Conservation (phyloP, 768 basidiomycete genomes). For the Psilocybe sp. region DNA sequence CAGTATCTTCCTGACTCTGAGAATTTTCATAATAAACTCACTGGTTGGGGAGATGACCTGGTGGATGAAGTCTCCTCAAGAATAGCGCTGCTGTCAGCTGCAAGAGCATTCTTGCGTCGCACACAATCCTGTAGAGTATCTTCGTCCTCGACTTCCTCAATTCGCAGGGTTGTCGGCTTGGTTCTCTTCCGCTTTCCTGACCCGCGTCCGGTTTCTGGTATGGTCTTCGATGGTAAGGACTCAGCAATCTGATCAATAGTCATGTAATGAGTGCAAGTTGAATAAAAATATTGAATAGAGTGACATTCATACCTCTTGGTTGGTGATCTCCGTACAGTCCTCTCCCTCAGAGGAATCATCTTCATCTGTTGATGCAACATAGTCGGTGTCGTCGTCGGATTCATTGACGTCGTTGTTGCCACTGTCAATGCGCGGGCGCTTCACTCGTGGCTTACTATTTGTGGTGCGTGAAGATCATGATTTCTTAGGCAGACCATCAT, state of each 20-base stretch:
- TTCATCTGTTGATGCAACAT: not conserved
- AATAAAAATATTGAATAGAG: no score
- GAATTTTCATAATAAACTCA: no score
- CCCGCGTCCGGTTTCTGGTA: not conserved
- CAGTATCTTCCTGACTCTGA: no score
- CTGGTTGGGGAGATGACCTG: no score
- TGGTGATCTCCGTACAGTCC: not conserved
- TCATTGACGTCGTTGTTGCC: not conserved
- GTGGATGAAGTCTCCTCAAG: no score
- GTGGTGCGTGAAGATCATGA: no score
- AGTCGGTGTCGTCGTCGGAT: not conserved
- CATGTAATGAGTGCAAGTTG: not conserved
- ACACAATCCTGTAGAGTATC: not conserved
- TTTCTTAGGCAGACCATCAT: not conserved
- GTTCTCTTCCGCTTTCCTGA: not conserved
- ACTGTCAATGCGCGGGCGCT: no score
- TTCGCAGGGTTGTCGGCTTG: no score
- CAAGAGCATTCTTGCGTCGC: no score
- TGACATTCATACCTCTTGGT: not conserved
- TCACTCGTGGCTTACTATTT: no score
- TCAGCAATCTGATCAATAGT: not conserved
- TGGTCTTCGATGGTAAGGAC: slow-evolving; percentile 1
- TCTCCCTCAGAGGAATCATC: not conserved
- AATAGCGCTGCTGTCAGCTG: no score
- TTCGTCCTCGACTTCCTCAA: not conserved